Percentiles rank a stretch among this genome's conserved stretches.
Evolutionary conservation across 2,329 filamentous ascomycete genomes (phyloP).

Genomic region (Curvularia spicifera): DNA sequence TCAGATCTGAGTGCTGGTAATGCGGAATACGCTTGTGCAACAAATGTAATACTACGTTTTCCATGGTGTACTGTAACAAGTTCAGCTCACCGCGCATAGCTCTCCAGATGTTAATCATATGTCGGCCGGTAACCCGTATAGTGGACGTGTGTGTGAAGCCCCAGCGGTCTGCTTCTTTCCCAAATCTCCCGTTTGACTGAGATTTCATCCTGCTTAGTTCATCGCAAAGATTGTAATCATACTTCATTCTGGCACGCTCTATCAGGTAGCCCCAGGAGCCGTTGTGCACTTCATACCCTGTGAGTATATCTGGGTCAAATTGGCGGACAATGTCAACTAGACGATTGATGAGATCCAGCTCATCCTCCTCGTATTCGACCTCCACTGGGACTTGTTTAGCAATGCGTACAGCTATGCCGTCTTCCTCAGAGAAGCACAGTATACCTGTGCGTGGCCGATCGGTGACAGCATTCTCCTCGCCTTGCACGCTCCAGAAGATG

Average conservation of each 20-base stretch:
- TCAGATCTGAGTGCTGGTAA: constrained; percentile 79
- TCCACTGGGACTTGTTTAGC: constrained; percentile 66
- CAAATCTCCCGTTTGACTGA: constrained; percentile 81
- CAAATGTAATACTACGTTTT: constrained; percentile 92
- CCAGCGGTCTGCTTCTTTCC: constrained; percentile 87
- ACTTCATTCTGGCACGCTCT: constrained; percentile 83
- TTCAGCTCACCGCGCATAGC: constrained; percentile 94
- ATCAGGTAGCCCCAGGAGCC: constrained; percentile 95
- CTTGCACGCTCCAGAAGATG: constrained; percentile 88
- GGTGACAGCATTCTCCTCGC: constrained; percentile 68
- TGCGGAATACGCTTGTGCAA: constrained; percentile 88
- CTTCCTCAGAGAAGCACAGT: constrained; percentile 71
- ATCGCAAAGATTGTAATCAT: constrained; percentile 88
- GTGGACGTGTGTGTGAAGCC: constrained; percentile 93
- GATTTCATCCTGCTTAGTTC: constrained; percentile 89
- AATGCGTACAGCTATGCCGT: constrained; percentile 65
- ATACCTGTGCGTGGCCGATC: constrained; percentile 70
- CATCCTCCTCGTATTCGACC: constrained; percentile 75
- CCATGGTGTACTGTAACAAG: constrained; percentile 91
- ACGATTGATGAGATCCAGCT: constrained; percentile 83
- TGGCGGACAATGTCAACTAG: constrained; percentile 84
- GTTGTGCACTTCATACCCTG: constrained; percentile 93
- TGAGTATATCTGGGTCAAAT: constrained; percentile 89
- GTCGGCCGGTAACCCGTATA: constrained; percentile 88
- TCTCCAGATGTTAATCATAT: constrained; percentile 97